phyloP scores from a whole-genome alignment of 176 grass and related monocot species.

The Phoenix dactylifera region DNA sequence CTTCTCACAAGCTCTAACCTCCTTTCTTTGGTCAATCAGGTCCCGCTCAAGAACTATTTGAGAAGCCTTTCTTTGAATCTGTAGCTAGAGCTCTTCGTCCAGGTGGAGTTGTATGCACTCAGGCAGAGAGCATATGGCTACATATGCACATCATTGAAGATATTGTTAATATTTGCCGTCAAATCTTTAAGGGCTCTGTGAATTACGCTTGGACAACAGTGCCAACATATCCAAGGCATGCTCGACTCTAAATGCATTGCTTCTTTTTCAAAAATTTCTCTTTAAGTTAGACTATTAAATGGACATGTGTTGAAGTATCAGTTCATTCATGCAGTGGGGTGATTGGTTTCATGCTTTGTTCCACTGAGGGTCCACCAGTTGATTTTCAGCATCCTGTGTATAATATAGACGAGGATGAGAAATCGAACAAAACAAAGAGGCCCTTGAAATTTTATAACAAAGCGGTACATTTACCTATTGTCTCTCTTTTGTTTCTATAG shows the following conservation, averaged over 20 bases:
- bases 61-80: slow-evolving; percentile 91
- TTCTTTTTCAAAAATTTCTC: not conserved
- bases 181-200: slow-evolving; percentile 83
- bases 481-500: not conserved
- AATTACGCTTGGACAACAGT: slow-evolving; percentile 99
- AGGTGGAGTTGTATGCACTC: slow-evolving; percentile 88
- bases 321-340: slow-evolving; percentile 52
- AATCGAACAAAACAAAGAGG: slow-evolving; percentile 56
- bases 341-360: slow-evolving; percentile 98
- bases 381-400: slow-evolving; percentile 71
- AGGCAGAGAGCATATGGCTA: slow-evolving; percentile 97
- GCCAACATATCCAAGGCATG: slow-evolving; percentile 89
- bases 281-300: not conserved
- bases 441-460: slow-evolving; percentile 86
- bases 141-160: slow-evolving; percentile 98
- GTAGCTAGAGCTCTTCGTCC: slow-evolving; percentile 67
- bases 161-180: slow-evolving; percentile 59
- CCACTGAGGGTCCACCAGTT: slow-evolving; percentile 59
- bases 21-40: slow-evolving; percentile 22
- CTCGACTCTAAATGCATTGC: not conserved
- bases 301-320: not conserved
- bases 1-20: slow-evolving; percentile 11
- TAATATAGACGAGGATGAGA: slow-evolving; percentile 64
- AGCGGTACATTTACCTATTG: slow-evolving; percentile 28
- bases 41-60: slow-evolving; percentile 94